Conservation (phyloP, 495 filamentous ascomycete genomes). For the Neurospora sp. region DNA sequence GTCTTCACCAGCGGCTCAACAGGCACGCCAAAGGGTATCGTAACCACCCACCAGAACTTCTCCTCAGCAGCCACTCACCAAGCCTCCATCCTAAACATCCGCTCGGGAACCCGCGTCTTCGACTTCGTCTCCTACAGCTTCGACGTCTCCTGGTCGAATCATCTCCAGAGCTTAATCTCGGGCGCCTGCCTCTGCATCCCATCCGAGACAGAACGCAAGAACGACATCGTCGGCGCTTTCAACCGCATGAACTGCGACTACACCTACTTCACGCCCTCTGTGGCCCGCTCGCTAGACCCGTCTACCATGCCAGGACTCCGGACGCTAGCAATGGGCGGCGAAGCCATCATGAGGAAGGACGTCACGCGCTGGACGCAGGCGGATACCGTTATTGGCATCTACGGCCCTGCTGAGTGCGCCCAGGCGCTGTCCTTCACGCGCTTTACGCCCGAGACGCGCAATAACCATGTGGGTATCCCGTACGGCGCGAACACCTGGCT, state of each 20-base stretch:
- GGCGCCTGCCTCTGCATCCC: slow-evolving; percentile 29
- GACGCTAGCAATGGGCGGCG: slow-evolving; percentile 18
- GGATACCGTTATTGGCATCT: slow-evolving; percentile 41
- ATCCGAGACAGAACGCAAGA: slow-evolving; percentile 15
- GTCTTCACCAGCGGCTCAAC: slow-evolving; percentile 55
- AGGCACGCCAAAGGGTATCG: slow-evolving; percentile 41
- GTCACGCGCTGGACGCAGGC: slow-evolving; percentile 11
- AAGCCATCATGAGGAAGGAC: slow-evolving; percentile 15
- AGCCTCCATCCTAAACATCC: slow-evolving; percentile 10
- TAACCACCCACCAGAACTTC: slow-evolving; percentile 34
- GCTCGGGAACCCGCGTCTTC: slow-evolving; percentile 30
- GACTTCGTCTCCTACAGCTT: slow-evolving; percentile 56
- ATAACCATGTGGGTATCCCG: background rate
- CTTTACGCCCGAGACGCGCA: background rate
- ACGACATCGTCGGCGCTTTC: slow-evolving; percentile 21
- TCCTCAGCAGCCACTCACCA: slow-evolving; percentile 23
- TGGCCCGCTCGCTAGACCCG: slow-evolving; percentile 11
- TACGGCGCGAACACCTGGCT: slow-evolving; percentile 10
- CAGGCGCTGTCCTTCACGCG: background rate
- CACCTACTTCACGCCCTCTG: slow-evolving; percentile 16
- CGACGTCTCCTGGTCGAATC: slow-evolving; percentile 46
- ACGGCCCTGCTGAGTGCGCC: slow-evolving; percentile 46
- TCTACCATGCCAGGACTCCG: slow-evolving; percentile 12
- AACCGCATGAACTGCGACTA: background rate
- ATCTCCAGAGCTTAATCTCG: slow-evolving; percentile 41